Evolutionary conservation across 1,139 yeast species (phyloP), one percentile per base, ranked within the genome.

Genomic region (Magnusiomyces starmeri): DNA sequence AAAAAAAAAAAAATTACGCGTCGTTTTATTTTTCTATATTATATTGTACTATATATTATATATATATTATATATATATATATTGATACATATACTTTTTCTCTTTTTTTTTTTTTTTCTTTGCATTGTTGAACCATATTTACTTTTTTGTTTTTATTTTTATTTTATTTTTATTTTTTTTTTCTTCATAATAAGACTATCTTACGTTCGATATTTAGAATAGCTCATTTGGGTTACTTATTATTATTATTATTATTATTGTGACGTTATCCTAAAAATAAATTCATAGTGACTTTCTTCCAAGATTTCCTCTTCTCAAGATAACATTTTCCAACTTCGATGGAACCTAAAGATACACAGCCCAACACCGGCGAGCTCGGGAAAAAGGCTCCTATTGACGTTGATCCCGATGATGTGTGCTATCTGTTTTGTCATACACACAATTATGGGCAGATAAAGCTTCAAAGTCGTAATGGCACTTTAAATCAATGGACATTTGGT

Each of bases 401-500:
- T n/a, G 40, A 43, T 7, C 35, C 48, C 8, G 42, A 39, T 21
- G 35, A 48, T 10, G 45, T 49, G 20, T 44, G 48, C 20, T 27
- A 50, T 14, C 45, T 54, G 18, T 47, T 41, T 18, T 54, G 56
- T 37, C 43, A 48, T 16, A 50, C 56, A 14, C 55, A 51, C 37
- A 46, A 52, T 22, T 40, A 43, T 24, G 49, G 42, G 7, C 46
- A 43, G 20, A 48, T 54, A 39, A 27, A 44, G n/a, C 48, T 54
- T 8, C 45, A 50, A 20, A 32, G 37, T 32, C 12, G n/a, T 10
- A 32, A 32, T 18, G 37, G 37, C 4, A 32, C 37, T 32, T 18
- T n/a, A 12, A 14, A 14, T 10, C 37, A 89, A 95, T 90, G 97
- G 97, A 65, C 73, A 1, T 82, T 88, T 67, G 97, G 97, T 0